Evolutionary conservation across 2,329 filamentous ascomycete species (phyloP).

Genomic region (Aspergillus sp.): DNA sequence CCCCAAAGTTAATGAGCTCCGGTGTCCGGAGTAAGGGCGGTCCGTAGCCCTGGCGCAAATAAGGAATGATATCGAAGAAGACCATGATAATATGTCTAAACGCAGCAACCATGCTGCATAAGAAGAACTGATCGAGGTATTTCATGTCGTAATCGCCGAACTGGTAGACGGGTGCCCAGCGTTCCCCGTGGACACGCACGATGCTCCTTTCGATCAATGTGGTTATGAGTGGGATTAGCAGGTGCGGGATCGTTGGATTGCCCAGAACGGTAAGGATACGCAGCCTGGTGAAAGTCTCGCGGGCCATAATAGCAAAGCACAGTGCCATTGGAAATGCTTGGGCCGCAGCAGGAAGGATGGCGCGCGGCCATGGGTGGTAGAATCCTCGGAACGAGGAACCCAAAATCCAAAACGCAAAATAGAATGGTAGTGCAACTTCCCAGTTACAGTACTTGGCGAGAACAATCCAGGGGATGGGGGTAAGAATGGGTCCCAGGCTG

Average conservation of each 20-base stretch:
- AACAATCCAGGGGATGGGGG: background rate
- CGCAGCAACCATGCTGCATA: background rate
- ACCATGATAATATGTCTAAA: background rate
- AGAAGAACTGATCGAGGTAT: background rate
- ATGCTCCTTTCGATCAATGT: background rate
- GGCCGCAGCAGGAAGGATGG: background rate
- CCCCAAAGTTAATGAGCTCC: background rate
- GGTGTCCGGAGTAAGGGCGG: background rate
- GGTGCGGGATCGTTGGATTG: background rate
- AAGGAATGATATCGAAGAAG: background rate
- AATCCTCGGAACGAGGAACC: background rate
- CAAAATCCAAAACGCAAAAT: background rate
- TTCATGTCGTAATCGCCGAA: conserved; percentile 1
- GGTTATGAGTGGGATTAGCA: background rate
- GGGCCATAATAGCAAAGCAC: too few species aligned
- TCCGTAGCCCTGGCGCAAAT: background rate
- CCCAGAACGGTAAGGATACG: too few species aligned
- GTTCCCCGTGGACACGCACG: background rate
- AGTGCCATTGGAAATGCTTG: background rate
- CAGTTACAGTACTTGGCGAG: background rate
- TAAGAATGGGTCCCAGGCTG: background rate
- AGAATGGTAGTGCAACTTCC: background rate
- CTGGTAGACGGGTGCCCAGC: background rate
- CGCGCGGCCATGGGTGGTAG: conserved; percentile 4
- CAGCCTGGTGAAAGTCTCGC: too few species aligned